Base-by-base conservation (phyloP, 805 yeast species). In the Tetrapisispora iriomotensis region DNA sequence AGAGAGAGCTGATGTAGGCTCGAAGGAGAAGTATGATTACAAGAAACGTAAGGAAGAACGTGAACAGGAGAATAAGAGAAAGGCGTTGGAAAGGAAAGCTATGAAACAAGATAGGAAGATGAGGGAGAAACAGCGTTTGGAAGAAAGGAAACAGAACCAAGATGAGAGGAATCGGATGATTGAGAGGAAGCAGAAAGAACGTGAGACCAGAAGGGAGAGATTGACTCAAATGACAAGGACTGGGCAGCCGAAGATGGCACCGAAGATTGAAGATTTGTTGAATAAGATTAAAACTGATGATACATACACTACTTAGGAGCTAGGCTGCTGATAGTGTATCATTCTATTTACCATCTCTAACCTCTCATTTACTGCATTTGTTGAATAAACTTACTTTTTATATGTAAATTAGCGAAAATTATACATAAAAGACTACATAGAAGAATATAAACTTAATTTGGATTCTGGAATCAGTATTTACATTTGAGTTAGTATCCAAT, bases 221-320 rank as follows among this genome's bases (percentile, higher is more conserved):
- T 48, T 79, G 37, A 62, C 68, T 8, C 67, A 71, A 42, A 77
- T 67, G 45, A 88, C 95, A 1, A 68, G 68, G 50, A 55, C 65
- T 3, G 97, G 97, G 0, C 97, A 88, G 58, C 96, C 96, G 2
- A 61, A 75, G 33, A 84, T 88, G 90, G 95, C 86, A 0, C 94
- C 95, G 13, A 74, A 94, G 60, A 84, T 88, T 42, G 79, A 76
- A 40, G 74, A 77, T 49, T 65, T 88, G 32, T 67, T 88, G 36
- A 92, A 82, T 39, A 84, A 86, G 59, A 83, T 88, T 44, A 77
- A 74, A 53, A 61, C 61, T 22, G 79, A 75, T 45, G 60, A 60
- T 24, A 52, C 57, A 3, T 60, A 58, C 39, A 56, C 60, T 4
- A 44, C 33, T 20, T 50, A 34, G 43, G 3, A n/a, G 8, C 9